phyloP scores from a whole-genome alignment of 371 early-diverging fungal genomes.

The Blakeslea trispora region DNA sequence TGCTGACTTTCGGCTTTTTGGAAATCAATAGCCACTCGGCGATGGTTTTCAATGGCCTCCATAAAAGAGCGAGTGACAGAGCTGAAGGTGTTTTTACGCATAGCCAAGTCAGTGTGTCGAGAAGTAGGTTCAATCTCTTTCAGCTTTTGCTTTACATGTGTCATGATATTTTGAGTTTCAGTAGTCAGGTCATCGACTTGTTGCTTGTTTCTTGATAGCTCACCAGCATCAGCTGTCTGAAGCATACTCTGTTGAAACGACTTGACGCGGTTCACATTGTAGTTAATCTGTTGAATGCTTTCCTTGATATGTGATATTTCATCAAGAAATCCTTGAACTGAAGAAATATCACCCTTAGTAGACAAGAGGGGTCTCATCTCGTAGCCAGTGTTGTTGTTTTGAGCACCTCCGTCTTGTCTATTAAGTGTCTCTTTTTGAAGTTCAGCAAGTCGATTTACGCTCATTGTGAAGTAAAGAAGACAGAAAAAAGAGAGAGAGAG shows the following conservation, averaged over 20 bases:
- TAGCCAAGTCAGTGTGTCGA: slow-evolving; percentile 44
- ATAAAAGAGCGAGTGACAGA: slow-evolving; percentile 45
- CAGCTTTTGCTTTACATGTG: slow-evolving; percentile 44
- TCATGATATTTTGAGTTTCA: slow-evolving; percentile 44
- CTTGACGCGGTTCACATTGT: slow-evolving; percentile 38
- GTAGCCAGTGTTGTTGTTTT: slow-evolving; percentile 23
- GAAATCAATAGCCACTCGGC: slow-evolving; percentile 43
- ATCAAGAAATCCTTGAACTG: slow-evolving; percentile 33
- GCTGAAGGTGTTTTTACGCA: slow-evolving; percentile 50
- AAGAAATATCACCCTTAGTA: slow-evolving; percentile 33
- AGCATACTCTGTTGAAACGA: slow-evolving; percentile 37
- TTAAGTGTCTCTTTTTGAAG: slow-evolving; percentile 22
- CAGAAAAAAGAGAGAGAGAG: slow-evolving; percentile 5
- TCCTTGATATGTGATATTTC: slow-evolving; percentile 45
- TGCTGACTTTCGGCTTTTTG: slow-evolving; percentile 46
- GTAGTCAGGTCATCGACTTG: slow-evolving; percentile 29
- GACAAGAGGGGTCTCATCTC: slow-evolving; percentile 55
- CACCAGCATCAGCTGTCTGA: slow-evolving; percentile 44
- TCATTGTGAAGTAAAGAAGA: slow-evolving; percentile 29
- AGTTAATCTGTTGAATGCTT: slow-evolving; percentile 40
- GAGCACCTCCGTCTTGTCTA: slow-evolving; percentile 17
- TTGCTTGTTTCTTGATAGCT: slow-evolving; percentile 29
- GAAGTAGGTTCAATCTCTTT: slow-evolving; percentile 49
- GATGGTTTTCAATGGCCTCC: slow-evolving; percentile 47
- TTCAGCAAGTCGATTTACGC: slow-evolving; percentile 50